phyloP scores from a whole-genome alignment of 305 asterid species.

The Solanum hybrid region DNA sequence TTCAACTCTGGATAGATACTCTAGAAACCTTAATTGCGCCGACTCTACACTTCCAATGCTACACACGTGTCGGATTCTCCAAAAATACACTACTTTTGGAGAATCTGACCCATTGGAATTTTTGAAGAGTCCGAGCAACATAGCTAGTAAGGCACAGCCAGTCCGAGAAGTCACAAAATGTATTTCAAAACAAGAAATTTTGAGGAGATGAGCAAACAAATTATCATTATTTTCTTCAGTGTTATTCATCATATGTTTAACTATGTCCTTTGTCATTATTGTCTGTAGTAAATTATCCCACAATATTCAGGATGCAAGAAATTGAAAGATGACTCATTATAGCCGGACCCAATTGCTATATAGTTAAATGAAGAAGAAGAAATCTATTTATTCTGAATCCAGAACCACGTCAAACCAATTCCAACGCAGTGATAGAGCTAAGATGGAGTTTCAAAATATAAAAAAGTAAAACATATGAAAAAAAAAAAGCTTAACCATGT shows the following conservation, averaged over 20 bases:
- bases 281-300: neutral
- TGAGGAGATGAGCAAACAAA: neutral
- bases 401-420: neutral
- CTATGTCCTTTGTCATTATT: neutral
- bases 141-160: neutral
- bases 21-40: neutral
- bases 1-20: neutral
- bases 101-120: neutral
- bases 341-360: neutral
- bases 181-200: neutral
- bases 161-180: neutral
- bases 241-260: neutral
- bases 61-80: neutral
- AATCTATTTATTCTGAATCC: neutral
- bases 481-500: neutral
- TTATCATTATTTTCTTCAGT: neutral
- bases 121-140: neutral
- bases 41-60: neutral
- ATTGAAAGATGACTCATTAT: neutral
- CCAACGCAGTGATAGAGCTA: neutral
- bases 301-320: neutral
- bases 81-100: neutral
- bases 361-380: neutral
- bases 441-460: neutral
- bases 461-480: neutral